Percentiles rank a stretch among this genome's conserved stretches.
These are phyloP conservation scores for Tetrastigma voinierianum DNA, from an alignment of 164 flowering plant genomes.

Conservation along the genomic window DNA sequence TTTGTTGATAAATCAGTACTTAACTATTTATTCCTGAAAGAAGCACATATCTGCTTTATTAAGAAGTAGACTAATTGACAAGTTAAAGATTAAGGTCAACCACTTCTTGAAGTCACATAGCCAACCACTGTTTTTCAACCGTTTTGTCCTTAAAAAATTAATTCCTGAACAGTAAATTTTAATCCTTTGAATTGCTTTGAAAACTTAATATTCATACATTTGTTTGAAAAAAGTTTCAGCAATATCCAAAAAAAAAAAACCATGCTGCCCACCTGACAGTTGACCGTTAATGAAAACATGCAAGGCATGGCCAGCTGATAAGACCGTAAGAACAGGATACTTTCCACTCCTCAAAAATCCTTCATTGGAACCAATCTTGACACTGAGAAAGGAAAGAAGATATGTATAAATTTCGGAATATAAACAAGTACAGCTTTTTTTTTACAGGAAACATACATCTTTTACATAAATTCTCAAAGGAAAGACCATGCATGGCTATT, in stretches of 20 bases:
- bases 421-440: neutral
- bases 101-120: no score
- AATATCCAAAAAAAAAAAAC: neutral
- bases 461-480: neutral
- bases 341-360: constrained; percentile 56
- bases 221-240: neutral
- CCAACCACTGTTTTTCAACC: no score
- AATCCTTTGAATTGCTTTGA: no score
- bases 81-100: no score
- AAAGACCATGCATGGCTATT: neutral
- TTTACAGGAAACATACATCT: no score
- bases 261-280: constrained; percentile 41
- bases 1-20: no score
- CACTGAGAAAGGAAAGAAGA: constrained; percentile 33
- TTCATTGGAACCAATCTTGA: constrained; percentile 47
- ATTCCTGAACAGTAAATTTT: no score
- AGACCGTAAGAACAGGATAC: constrained; percentile 50
- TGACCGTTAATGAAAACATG: constrained; percentile 74
- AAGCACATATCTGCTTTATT: no score
- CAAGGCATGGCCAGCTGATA: constrained; percentile 76
- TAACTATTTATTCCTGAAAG: no score
- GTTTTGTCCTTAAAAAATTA: no score
- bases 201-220: no score
- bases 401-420: neutral
- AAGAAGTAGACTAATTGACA: no score